Conservation (phyloP, 2,329 filamentous ascomycete species). For the Plectosphaerella plurivora region DNA sequence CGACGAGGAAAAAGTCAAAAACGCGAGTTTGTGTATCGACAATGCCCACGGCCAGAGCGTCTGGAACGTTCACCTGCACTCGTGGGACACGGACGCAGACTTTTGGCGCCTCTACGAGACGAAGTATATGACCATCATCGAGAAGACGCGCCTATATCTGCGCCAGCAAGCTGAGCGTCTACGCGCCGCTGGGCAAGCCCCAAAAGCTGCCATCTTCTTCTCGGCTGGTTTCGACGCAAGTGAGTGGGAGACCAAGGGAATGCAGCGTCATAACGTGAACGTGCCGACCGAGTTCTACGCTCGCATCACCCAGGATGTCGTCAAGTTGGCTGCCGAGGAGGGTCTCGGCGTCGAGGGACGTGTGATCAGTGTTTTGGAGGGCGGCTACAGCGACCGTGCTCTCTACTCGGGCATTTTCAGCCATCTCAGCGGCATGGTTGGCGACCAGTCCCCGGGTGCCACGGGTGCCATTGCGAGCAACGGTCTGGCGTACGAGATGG, state of each 20-base stretch:
- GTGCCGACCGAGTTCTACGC: conserved; percentile 97
- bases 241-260: conserved; percentile 85
- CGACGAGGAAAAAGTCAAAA: conserved; percentile 89
- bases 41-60: conserved; percentile 90
- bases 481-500: conserved; percentile 56
- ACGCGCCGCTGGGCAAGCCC: conserved; percentile 51
- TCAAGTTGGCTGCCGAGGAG: conserved; percentile 75
- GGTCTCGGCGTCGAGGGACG: conserved; percentile 74
- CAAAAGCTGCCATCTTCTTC: conserved; percentile 86
- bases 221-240: conserved; percentile 97
- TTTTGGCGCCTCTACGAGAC: conserved; percentile 87
- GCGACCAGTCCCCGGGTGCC: conserved; percentile 39
- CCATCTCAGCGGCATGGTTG: conserved; percentile 79
- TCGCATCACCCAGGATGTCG: conserved; percentile 79
- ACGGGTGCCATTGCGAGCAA: conserved; percentile 19
- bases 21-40: conserved; percentile 90
- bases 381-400: conserved; percentile 91
- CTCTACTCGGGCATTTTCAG: conserved; percentile 84
- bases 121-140: conserved; percentile 70
- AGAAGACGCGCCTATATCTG: conserved; percentile 79
- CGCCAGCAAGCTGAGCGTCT: conserved; percentile 65
- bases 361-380: conserved; percentile 89
- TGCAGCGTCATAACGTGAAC: conserved; percentile 95
- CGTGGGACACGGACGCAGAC: conserved; percentile 76
- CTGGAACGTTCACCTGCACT: conserved; percentile 92